A percentile compares a stretch with the other conserved stretches of the same genome.
These are phyloP conservation scores for Fusarium albosuccineum DNA, from an alignment of 2,329 filamentous ascomycete genomes.

Conservation along the genomic window DNA sequence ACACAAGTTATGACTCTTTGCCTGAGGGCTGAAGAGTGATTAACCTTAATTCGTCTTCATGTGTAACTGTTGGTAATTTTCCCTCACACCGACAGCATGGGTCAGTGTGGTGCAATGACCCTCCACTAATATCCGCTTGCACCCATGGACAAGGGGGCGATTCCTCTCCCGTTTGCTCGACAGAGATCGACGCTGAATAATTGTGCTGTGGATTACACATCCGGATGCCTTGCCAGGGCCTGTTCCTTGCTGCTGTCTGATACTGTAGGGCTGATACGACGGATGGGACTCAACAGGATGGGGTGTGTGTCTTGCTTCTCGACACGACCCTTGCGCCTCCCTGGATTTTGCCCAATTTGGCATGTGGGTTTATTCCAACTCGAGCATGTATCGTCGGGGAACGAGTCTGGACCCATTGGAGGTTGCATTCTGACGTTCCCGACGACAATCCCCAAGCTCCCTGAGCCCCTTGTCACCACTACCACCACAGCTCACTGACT, in stretches of 20 bases:
- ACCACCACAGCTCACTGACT: no score
- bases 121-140: constrained; percentile 1
- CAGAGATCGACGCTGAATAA: not conserved
- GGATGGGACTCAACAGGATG: not conserved
- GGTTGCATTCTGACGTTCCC: constrained; percentile 9
- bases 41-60: constrained; percentile 7
- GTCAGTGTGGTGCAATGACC: constrained; percentile 3
- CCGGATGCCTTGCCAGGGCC: constrained; percentile 3
- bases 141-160: no score
- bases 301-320: not conserved
- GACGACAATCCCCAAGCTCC: not conserved
- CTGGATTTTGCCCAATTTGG: constrained; percentile 14
- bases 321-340: not conserved
- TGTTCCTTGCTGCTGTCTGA: not conserved
- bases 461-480: not conserved
- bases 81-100: constrained; percentile 20
- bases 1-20: constrained; percentile 16
- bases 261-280: constrained; percentile 28
- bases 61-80: not conserved
- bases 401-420: constrained; percentile 8
- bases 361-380: constrained; percentile 12
- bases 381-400: constrained; percentile 1
- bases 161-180: not conserved
- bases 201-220: not conserved
- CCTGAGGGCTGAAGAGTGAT: not conserved